Conservation (phyloP, 179 eudicot genomes). For the Silene vulgaris region DNA sequence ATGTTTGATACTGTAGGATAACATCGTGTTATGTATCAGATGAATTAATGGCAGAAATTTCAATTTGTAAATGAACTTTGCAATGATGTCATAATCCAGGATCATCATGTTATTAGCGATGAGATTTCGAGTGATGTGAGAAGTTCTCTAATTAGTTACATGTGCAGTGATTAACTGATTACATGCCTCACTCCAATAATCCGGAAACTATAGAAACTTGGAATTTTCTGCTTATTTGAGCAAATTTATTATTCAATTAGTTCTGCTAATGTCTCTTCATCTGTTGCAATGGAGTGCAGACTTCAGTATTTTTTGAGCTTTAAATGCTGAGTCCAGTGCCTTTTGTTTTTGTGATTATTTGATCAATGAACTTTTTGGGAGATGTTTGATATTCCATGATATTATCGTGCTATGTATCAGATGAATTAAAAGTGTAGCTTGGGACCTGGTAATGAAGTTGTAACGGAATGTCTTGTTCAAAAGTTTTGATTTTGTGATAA, state of each 20-base stretch:
- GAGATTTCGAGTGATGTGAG: not conserved
- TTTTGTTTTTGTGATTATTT: not conserved
- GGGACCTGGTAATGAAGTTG: not conserved
- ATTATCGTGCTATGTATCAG: not conserved
- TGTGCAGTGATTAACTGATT: not conserved
- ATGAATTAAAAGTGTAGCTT: not conserved
- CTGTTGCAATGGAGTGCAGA: conserved; percentile 4
- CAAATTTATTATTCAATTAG: not conserved
- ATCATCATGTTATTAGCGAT: too few species aligned
- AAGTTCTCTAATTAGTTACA: too few species aligned
- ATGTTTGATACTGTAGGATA: not conserved
- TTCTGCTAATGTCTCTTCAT: not conserved
- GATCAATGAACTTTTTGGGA: not conserved
- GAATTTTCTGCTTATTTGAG: not conserved
- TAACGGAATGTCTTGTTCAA: not conserved
- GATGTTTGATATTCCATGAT: not conserved
- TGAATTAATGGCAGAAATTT: too few species aligned
- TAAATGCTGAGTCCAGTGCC: not conserved
- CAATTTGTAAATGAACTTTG: too few species aligned
- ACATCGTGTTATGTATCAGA: too few species aligned
- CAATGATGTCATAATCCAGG: too few species aligned
- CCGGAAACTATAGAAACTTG: not conserved
- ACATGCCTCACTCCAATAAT: not conserved
- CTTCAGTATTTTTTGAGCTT: not conserved
- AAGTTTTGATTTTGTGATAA: not conserved